Evolutionary conservation across 441 rosid species (phyloP).

Genomic region (Corymbia citriodora): DNA sequence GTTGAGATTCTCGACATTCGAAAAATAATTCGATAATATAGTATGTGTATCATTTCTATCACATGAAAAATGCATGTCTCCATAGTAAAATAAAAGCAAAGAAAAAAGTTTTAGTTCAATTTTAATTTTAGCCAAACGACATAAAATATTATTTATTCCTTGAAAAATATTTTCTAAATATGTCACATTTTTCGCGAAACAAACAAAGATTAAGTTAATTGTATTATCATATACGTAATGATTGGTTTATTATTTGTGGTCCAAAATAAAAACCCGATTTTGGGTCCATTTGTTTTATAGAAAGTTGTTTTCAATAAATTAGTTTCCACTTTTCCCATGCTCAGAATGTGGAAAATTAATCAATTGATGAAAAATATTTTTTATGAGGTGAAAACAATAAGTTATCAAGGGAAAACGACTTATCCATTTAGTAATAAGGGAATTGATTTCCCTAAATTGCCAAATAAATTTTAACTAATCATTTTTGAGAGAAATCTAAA

Average conservation of each 20-base stretch:
- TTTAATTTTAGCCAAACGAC: too few relatives aligned
- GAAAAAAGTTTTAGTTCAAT: too few relatives aligned
- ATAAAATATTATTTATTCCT: too few relatives aligned
- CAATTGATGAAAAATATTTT: not conserved
- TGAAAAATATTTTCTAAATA: too few relatives aligned
- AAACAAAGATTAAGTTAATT: not conserved
- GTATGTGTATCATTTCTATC: not conserved
- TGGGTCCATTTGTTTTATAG: fast-evolving
- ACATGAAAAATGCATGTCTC: not conserved
- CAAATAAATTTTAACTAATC: too few relatives aligned
- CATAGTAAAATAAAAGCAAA: too few relatives aligned
- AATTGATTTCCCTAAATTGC: too few relatives aligned
- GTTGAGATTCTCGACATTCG: not conserved
- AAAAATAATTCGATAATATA: too few relatives aligned
- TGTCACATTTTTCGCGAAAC: too few relatives aligned
- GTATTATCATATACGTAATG: too few relatives aligned
- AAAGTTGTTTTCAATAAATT: too few relatives aligned
- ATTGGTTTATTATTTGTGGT: not conserved
- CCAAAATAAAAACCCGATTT: not conserved
- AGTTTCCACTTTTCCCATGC: not conserved
- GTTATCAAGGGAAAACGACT: not conserved
- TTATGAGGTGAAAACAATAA: not conserved
- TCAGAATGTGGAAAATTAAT: not conserved
- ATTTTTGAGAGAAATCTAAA: not conserved
- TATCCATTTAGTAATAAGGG: not conserved